phyloP scores from a whole-genome alignment of 805 yeast species.

The Saccharomycopsis fermentans region DNA sequence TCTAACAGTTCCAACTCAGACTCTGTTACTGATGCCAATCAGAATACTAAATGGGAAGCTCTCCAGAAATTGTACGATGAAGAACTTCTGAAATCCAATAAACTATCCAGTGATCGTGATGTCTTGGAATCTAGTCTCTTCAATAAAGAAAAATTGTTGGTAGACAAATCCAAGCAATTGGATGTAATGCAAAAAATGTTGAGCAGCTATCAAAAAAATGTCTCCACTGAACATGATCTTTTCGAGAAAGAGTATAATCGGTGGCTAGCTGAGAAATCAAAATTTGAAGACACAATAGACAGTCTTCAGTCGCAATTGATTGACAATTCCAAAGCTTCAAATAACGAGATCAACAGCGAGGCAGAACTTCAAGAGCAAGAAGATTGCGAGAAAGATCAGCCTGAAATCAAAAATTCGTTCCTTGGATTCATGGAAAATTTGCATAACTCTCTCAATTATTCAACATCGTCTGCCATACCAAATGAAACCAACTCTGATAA shows the following conservation, averaged over 20 bases:
- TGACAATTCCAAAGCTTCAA: neutral
- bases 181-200: conserved; percentile 3
- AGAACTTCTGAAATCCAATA: conserved; percentile 6
- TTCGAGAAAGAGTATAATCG: conserved; percentile 12
- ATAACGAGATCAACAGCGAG: neutral
- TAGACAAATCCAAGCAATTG: conserved; percentile 9
- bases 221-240: conserved; percentile 5
- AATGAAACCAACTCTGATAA: neutral
- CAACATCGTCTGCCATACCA: neutral
- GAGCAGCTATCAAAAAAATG: conserved; percentile 8
- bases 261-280: conserved; percentile 17
- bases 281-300: conserved; percentile 11
- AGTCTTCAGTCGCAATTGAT: neutral
- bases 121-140: conserved; percentile 8
- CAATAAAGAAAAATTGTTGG: conserved; percentile 12
- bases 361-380: neutral
- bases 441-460: neutral
- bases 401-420: conserved; percentile 5
- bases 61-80: conserved; percentile 1
- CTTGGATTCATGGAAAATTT: neutral
- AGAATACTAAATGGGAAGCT: neutral
- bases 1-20: neutral
- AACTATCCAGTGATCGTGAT: conserved; percentile 10
- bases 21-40: neutral
- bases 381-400: neutral